Conservation (phyloP, 495 filamentous ascomycete species). For the Penicillium samsonianum region DNA sequence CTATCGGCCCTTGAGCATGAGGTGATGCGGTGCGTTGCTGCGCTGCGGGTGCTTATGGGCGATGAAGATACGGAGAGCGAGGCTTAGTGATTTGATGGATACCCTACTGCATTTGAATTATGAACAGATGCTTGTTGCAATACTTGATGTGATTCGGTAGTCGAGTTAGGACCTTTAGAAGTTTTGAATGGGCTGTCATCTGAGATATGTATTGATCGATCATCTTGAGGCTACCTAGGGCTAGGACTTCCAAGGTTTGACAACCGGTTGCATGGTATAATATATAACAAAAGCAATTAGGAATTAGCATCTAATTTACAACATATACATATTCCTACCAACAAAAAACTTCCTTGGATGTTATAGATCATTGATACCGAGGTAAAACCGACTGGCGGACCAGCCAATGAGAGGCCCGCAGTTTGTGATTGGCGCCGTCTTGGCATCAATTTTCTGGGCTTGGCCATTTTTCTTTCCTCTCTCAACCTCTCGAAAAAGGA, state of each 20-base stretch:
- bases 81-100: slow-evolving; percentile 7
- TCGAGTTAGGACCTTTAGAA: neutral
- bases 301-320: neutral
- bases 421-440: slow-evolving; percentile 34
- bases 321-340: neutral
- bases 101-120: slow-evolving; percentile 2
- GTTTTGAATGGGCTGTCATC: neutral
- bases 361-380: neutral
- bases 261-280: neutral
- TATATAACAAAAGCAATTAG: too few relatives aligned
- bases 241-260: too few relatives aligned
- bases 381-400: neutral
- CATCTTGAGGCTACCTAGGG: neutral
- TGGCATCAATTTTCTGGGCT: slow-evolving; percentile 40
- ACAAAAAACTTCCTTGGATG: neutral
- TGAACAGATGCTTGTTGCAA: neutral
- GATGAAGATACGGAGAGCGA: slow-evolving; percentile 52
- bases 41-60: slow-evolving; percentile 81
- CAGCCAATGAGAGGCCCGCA: slow-evolving; percentile 34
- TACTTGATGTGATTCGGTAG: too few relatives aligned
- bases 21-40: slow-evolving; percentile 64
- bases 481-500: neutral
- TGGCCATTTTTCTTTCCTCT: slow-evolving; percentile 22
- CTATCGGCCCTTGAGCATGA: slow-evolving; percentile 77
- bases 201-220: neutral